Evolutionary conservation across 1,139 yeast genomes (phyloP), one percentile per base, ranked within the genome.

Genomic region (Nakaseomyces delphensis): DNA sequence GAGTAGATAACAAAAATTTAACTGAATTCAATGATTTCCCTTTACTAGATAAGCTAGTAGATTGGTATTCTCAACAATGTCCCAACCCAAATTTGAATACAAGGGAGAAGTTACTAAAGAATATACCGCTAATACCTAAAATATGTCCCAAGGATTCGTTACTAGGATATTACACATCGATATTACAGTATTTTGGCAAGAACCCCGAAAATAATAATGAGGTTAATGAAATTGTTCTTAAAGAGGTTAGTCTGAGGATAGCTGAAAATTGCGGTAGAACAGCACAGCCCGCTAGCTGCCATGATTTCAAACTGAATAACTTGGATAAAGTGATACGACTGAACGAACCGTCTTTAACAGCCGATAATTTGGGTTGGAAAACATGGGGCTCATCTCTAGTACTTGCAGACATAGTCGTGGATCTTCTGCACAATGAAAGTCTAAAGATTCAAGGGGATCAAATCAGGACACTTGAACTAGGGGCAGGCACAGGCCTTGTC

Each of bases 381-480:
- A 91, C 98, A 0, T 91, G 98, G 98, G 98, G 97, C 0, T 83
- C 96, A 0, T 78, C 96, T 0, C 65, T 84, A 25, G 71, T 85
- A 2, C 65, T 91, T 16, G 73, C 93, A 1, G 73, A 76, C 42
- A 63, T 80, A 24, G 47, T 50, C 14, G 53, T 50, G 15, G 43
- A 51, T 18, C 47, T 47, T 16, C 38, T 54, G 10, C 37, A 45
- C 5, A 29, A 35, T 13, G 19, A 7, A 19, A 38, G 9, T 1
- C 24, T 29, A 16, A 21, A 15, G 19, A 35, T 23, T 60, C 66
- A 47, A 48, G 72, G 13, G 18, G 7, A 28, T 8, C 9, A 21
- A 4, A 13, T 38, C 32, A 46, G 37, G 68, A 67, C 85, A 0
- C 62, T 91, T 11, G 98, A 91, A 56, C 66, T 91, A 19, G 98